Base-by-base conservation (phyloP, 768 basidiomycete genomes). In the Clathrus columnatus region DNA sequence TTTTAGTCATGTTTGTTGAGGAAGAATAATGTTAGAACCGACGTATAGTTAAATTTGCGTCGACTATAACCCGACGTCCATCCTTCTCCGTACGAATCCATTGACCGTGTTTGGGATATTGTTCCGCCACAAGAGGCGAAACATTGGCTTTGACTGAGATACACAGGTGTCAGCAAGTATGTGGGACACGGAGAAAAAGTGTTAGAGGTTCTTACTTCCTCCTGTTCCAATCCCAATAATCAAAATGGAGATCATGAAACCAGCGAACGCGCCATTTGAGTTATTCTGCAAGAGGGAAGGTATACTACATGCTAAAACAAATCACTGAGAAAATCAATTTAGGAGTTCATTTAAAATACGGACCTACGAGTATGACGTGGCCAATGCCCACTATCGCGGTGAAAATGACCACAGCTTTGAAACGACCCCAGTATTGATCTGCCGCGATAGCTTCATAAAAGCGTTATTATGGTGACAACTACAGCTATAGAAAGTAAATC, bases 371-470 rank as follows among this genome's bases (percentile, higher is more conserved):
- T n/a, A 54, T 21, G 17, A 54, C 53, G 28, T 54, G 53, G 17
- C 53, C 53, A 2, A 54, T 27, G 16, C 53, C 53, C 6, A 54
- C 53, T 26, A 54, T 20, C 14, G 44, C 53, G 7, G 53, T 54
- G 26, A 54, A 54, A 6, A 54, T 28, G 11, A 28, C 42, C 20
- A 54, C 46, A 45, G 43, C 28, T 36, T 54, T 54, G 44, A 46
- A 54, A 26, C 53, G 42, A 27, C 53, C 53, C 53, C 53, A 54
- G 24, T 54, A 54, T 32, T 54, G 53, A 42, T 54, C 53, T 18
- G 53, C 53, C 53, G 46, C 46, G 21, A 54, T 54, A 21, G 53
- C 53, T 52, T 27, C 7, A 18, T 20, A 23, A 4, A 50, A n/a
- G 36, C n/a, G n/a, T 5, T 11, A 36, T 36, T 7, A 32, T 32